Base-by-base conservation (phyloP, 345 rosid species). In the Rhizophora apiculata region DNA sequence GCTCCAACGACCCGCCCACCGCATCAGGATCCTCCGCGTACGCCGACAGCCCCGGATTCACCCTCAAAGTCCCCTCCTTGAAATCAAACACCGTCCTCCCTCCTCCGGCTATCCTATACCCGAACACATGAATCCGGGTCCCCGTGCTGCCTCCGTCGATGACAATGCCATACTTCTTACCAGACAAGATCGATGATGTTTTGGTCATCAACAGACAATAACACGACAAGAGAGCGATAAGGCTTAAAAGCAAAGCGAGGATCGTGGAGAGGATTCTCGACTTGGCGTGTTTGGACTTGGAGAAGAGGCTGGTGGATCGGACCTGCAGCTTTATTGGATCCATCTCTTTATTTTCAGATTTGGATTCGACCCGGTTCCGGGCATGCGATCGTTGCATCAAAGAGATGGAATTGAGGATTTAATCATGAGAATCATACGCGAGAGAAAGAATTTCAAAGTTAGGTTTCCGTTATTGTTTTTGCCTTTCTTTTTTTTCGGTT, bases 71-170 rank as follows among this genome's bases (percentile, higher is more conserved):
- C 74, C 11, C 73, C 73, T 9, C 65, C 77, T 6, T 72, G 53
- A 89, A 86, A 70, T 83, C 90, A 10, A 88, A 88, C 26, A 77
- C 83, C 20, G 80, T 73, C 51, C 63, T 74, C 0, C 82, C 86
- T 8, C 68, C 73, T 6, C 68, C 73, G 34, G 72, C 74, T 7
- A 74, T 19, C 51, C 71, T 52, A 72, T 85, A 87, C 51, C 79
- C 58, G 66, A 86, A 86, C 3, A 92, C 91, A 39, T 92, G 95
- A 37, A 86, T 70, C 68, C 98, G 82, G 36, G 93, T 85, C 46
- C 98, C 98, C 3, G 98, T 88, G 51, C 98, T 92, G 49, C 98
- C 98, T 4, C 96, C 98, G 52, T 92, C 98, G 53, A 92, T 76
- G 18, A 92, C 69, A 69, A 88, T 72, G 34, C 85, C 77, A 77